Percentiles rank a stretch among this genome's conserved stretches.
These are phyloP conservation scores for Geoglossum cookeanum DNA, from an alignment of 2,329 filamentous ascomycete species.

Conservation along the genomic window DNA sequence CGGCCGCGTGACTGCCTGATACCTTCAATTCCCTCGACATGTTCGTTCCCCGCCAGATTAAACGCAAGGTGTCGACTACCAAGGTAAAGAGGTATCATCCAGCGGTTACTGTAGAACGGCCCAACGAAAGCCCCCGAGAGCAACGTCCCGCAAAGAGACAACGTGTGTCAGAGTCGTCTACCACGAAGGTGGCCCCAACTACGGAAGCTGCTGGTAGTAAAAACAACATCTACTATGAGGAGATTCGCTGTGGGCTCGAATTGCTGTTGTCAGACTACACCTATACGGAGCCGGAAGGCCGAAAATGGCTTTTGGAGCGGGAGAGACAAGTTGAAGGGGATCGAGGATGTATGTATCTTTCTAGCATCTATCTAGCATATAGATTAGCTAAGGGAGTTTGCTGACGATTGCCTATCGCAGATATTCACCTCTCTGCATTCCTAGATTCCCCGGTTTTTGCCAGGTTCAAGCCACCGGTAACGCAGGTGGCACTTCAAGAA, in stretches of 20 bases:
- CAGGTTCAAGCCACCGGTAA: conserved; percentile 6
- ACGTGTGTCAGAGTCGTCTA: not conserved
- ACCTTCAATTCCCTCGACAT: not conserved
- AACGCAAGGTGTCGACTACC: not conserved
- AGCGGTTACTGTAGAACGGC: not conserved
- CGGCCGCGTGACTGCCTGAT: not conserved
- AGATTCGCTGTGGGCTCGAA: not conserved
- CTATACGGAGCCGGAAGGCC: not conserved
- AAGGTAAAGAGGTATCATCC: not conserved
- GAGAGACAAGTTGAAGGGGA: not conserved
- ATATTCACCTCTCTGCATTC: conserved; percentile 11
- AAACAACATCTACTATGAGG: not conserved
- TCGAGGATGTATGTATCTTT: not conserved
- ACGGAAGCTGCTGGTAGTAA: not conserved
- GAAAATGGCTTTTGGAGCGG: not conserved
- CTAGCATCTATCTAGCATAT: not conserved
- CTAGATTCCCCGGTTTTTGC: conserved; percentile 9
- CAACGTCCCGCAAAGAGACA: not conserved
- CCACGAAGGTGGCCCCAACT: not conserved
- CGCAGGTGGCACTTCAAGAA: conserved; percentile 7
- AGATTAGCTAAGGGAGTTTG: not conserved
- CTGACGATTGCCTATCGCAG: conserved; percentile 4
- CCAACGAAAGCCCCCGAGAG: not conserved
- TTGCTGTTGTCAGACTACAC: not conserved
- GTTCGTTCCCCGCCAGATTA: not conserved